Evolutionary conservation across 805 yeast species (phyloP), one percentile per base, ranked within the genome.

Genomic region (Ogataea salicorniae): DNA sequence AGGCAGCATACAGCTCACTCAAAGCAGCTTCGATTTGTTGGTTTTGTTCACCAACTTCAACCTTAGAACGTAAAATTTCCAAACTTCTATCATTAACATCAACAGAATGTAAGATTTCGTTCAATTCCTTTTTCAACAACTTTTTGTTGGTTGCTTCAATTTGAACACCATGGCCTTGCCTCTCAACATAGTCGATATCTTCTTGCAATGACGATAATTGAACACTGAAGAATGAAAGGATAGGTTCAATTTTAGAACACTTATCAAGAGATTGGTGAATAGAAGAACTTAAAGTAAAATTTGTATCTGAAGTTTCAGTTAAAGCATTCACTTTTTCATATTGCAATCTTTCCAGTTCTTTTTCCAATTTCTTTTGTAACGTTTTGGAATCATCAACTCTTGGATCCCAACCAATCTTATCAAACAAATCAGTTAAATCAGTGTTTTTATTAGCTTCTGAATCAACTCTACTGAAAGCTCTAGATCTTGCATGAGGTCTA

Each of bases 101-200:
- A 8, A 87, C 85, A n/a, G 87, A 84, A 42, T 77, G 76, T 51
- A 90, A 66, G 41, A 90, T 73, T n/a, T 75, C 79, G 37, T 78
- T 77, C 46, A 90, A 73, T 50, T 87, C 90, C 41, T 76, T 79
- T 73, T 82, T 84, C 22, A 90, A 70, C n/a, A 75, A 62, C 57
- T 87, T 87, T 63, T 86, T 87, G 66, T 91, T 91, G 39, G 87
- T 81, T 5, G 92, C 80, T 55, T 83, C 83, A 6, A 91, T 84
- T 65, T 91, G 97, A 16, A 89, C 66, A 42, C 96, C 96, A 56
- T 84, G 80, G 2, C 91, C 82, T 60, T 84, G 86, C 34, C 73
- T 72, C 59, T 89, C 96, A 38, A 90, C 81, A 44, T 75, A 77
- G 41, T 78, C 76, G 43, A 91, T 80, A 50, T 86, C 92, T 3